Percentiles rank a stretch among this genome's conserved stretches.
Evolutionary conservation across 257 asterid species (phyloP).

Genomic region (Primulina huaijiensis): DNA sequence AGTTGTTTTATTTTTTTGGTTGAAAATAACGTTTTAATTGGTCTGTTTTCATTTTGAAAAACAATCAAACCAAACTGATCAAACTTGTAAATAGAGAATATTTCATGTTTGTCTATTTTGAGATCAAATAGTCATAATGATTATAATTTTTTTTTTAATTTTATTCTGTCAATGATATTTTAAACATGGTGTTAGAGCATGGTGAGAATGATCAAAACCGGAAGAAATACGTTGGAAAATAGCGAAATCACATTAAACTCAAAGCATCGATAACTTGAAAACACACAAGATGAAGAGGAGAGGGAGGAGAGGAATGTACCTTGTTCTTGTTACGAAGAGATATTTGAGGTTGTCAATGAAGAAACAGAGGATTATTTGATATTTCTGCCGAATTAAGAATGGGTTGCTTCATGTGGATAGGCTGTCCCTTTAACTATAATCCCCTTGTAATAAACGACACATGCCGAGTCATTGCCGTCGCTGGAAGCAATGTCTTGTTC

Average conservation of each 20-base stretch:
- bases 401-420: slow-evolving; percentile 47
- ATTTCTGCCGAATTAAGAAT: slow-evolving; percentile 19
- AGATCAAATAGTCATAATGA: too few species aligned
- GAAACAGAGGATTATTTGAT: slow-evolving; percentile 20
- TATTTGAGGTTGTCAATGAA: slow-evolving; percentile 24
- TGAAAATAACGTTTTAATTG: neutral
- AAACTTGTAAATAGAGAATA: neutral
- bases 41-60: neutral
- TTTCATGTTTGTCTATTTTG: too few species aligned
- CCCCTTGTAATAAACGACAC: slow-evolving; percentile 25
- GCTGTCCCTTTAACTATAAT: slow-evolving; percentile 48
- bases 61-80: neutral
- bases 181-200: neutral
- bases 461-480: slow-evolving; percentile 51
- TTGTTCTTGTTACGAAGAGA: slow-evolving; percentile 8
- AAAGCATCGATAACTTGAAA: neutral
- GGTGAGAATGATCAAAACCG: neutral
- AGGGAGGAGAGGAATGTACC: slow-evolving; percentile 11
- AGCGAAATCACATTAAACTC: neutral
- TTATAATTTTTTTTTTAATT: too few species aligned
- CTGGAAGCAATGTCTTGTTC: slow-evolving; percentile 48
- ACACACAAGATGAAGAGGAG: slow-evolving; percentile 19
- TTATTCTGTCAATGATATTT: too few species aligned
- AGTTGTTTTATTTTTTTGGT: too few species aligned
- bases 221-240: neutral